Conservation (phyloP, 805 yeast species). For the Nakazawaea holstii region DNA sequence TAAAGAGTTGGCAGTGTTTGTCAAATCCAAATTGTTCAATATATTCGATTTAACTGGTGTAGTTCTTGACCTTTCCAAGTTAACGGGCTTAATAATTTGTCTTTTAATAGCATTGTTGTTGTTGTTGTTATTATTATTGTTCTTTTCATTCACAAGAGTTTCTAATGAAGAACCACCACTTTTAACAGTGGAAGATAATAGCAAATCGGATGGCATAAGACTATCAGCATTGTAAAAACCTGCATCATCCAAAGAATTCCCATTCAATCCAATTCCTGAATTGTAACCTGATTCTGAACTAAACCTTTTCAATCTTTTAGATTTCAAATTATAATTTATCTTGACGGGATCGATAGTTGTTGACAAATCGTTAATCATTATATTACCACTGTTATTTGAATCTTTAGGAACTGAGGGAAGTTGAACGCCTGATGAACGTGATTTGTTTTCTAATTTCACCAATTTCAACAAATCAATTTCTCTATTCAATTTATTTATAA, state of each 20-base stretch:
- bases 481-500: conserved; percentile 31
- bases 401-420: neutral
- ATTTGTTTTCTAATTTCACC: conserved; percentile 16
- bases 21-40: neutral
- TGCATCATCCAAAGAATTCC: conserved; percentile 9
- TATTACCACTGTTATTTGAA: neutral
- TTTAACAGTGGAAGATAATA: neutral
- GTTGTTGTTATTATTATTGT: no score
- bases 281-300: conserved; percentile 6
- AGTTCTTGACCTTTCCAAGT: neutral
- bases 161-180: neutral
- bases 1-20: neutral
- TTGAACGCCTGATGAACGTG: conserved; percentile 24
- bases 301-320: conserved; percentile 22
- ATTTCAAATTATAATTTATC: conserved; percentile 24
- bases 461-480: conserved; percentile 30
- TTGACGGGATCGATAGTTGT: conserved; percentile 24
- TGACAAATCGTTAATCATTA: conserved; percentile 2
- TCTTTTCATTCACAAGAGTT: neutral
- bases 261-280: conserved; percentile 1
- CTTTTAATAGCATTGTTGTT: no score
- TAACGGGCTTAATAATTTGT: neutral
- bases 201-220: conserved; percentile 6
- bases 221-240: conserved; percentile 10
- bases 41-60: neutral